Conservation (phyloP, 441 rosid species). For the Flueggea neowawraea region DNA sequence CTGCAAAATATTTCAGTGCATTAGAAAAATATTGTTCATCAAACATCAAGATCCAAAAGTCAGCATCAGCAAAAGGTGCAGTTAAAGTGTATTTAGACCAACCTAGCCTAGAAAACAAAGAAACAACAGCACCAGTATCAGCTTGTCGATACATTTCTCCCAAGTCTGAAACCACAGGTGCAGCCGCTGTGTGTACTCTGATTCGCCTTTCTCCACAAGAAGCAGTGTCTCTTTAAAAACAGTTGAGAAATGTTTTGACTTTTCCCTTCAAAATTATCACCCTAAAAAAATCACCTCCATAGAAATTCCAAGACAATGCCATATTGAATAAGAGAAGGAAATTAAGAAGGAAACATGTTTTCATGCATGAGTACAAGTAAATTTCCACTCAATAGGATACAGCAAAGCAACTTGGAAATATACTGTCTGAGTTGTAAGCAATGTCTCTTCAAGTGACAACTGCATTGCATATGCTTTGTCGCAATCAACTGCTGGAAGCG, state of each 20-base stretch:
- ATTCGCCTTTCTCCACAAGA: slow-evolving; percentile 99
- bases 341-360: too few relatives aligned
- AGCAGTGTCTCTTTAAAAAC: slow-evolving; percentile 79
- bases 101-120: slow-evolving; percentile 90
- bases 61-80: slow-evolving; percentile 12
- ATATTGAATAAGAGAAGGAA: too few relatives aligned
- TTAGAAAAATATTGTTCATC: slow-evolving; percentile 10
- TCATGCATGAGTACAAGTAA: not conserved
- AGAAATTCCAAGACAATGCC: too few relatives aligned
- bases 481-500: slow-evolving; percentile 99
- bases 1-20: slow-evolving; percentile 43
- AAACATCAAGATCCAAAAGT: slow-evolving; percentile 15
- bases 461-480: slow-evolving; percentile 99
- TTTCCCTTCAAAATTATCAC: slow-evolving; percentile 32
- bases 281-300: not conserved
- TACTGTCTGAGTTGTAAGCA: slow-evolving; percentile 81
- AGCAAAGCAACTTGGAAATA: slow-evolving; percentile 98
- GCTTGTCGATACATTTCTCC: slow-evolving; percentile 98
- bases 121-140: slow-evolving; percentile 86
- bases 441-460: slow-evolving; percentile 88
- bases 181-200: slow-evolving; percentile 93
- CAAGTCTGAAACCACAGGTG: slow-evolving; percentile 90
- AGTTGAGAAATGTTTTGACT: slow-evolving; percentile 30
- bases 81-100: slow-evolving; percentile 9
- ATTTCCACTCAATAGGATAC: slow-evolving; percentile 70